Conservation (phyloP, 2,329 filamentous ascomycete species). For the Ceratocystis eucalypticola region DNA sequence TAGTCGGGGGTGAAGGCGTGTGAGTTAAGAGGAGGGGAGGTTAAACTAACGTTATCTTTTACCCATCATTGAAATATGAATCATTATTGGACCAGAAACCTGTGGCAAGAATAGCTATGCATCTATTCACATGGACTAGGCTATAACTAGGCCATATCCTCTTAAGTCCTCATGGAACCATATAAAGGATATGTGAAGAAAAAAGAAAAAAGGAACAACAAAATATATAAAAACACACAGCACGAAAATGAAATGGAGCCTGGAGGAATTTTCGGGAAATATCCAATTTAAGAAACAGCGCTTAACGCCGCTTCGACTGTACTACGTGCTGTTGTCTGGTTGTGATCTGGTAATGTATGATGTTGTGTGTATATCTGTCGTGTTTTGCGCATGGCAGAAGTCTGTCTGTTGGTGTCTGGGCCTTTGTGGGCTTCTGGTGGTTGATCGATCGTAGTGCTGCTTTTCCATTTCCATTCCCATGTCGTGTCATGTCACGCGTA, state of each 20-base stretch:
- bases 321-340: not conserved
- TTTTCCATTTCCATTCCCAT: not conserved
- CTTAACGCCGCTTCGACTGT: not conserved
- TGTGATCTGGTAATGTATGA: not conserved
- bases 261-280: not conserved
- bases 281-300: slow-evolving; percentile 3
- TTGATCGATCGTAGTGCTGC: not conserved
- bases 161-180: not conserved
- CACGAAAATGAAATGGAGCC: not conserved
- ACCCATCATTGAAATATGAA: not conserved
- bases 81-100: not conserved
- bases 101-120: too few species aligned
- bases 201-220: not conserved
- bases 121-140: too few species aligned
- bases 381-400: not conserved
- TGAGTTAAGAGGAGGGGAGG: not conserved
- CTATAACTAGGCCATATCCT: too few species aligned
- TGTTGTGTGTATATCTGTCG: not conserved
- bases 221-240: not conserved
- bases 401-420: not conserved
- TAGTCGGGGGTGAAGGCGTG: not conserved
- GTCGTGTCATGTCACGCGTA: not conserved
- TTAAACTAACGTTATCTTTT: not conserved
- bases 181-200: not conserved
- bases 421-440: slow-evolving; percentile 2